Base-by-base conservation (phyloP, 2,329 filamentous ascomycete genomes). In the Ophiostoma ulmi region DNA sequence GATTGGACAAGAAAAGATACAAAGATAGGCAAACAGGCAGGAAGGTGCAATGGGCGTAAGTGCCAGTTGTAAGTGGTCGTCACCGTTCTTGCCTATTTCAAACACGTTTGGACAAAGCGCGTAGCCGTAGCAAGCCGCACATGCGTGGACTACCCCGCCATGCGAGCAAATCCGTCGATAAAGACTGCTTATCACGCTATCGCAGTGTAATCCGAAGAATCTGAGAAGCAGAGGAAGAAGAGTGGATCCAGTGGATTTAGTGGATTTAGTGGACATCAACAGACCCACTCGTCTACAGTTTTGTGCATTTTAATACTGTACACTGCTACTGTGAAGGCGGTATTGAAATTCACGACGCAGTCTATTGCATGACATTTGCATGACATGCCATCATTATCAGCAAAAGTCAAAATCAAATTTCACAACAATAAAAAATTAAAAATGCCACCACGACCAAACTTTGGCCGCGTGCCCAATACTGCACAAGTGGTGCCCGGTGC, bases 401-500 rank as follows among this genome's bases (percentile, higher is more conserved):
- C 35, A 22, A 7, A 39, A 17, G 8, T 2, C 1, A 7, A 20
- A 17, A 22, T 5, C 35, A 39, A 38, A 17, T 17, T 5, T 14
- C 20, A 36, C 13, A 36, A 36, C 2, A 11, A 17, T 8, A 36
- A 17, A n/a, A n/a, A 6, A 39, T 2, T 26, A 2, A 48, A 67
- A 31, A 67, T 61, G 67, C 26, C 52, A 4, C 67, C 67, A 69
- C 67, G 67, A 58, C 48, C 36, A 41, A 68, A 41, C 22, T 68
- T 52, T 31, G 22, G 10, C 26, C 20, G 44, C 1, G 73, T 74
- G 17, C 73, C 73, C 3, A 70, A 66, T 1, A 63, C 68, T 1
- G 5, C 69, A 4, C 72, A 88, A 73, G 88, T 92, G 39, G 74
- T 85, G 5, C 83, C 85, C 0, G 91, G 90, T 48, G 86, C 88